phyloP scores from a whole-genome alignment of 306 rosid species.

The Inga laurina region DNA sequence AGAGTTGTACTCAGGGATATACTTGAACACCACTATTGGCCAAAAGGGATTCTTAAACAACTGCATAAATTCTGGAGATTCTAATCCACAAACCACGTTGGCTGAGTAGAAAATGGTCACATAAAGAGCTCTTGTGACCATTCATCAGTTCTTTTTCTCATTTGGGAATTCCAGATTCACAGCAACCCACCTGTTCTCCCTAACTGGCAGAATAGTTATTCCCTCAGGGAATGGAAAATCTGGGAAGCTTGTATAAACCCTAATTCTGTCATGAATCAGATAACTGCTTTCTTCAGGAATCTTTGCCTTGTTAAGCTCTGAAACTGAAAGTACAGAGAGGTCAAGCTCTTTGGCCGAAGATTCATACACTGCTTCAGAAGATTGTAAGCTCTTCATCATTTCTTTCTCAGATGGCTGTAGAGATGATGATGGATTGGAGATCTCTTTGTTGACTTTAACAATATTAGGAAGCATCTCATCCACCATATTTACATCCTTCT shows the following conservation, averaged over 20 bases:
- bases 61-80: neutral
- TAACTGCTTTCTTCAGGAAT: conserved; percentile 18
- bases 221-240: conserved; percentile 34
- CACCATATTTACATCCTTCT: neutral
- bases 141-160: conserved; percentile 25
- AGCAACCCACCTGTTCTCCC: conserved; percentile 54
- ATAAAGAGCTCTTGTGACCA: neutral
- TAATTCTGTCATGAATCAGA: conserved; percentile 47
- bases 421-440: neutral
- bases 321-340: conserved; percentile 8
- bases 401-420: neutral
- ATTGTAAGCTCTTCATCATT: neutral
- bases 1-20: neutral
- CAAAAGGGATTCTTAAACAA: neutral
- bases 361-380: neutral
- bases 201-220: conserved; percentile 40
- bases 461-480: neutral
- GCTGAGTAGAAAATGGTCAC: neutral
- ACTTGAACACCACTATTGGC: neutral
- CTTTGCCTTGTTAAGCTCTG: conserved; percentile 24
- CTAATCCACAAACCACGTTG: neutral
- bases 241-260: conserved; percentile 49
- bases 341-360: conserved; percentile 20
- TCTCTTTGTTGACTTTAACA: conserved; percentile 19
- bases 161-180: conserved; percentile 50